phyloP scores from a whole-genome alignment of 176 grass and related monocot species.

The Hordeum marinum region DNA sequence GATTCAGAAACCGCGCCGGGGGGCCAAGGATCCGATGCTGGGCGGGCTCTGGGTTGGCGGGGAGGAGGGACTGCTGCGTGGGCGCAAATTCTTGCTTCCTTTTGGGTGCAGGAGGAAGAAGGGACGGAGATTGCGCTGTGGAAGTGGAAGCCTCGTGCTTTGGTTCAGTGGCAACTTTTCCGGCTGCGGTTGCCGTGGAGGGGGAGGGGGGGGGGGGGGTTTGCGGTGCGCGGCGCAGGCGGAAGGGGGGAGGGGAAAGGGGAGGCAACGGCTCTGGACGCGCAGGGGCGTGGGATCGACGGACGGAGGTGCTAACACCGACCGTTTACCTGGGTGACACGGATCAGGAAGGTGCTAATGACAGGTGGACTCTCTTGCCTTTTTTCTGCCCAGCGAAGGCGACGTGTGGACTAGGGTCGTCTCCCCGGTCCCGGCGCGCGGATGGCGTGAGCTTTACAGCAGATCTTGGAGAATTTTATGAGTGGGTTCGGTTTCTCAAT shows the following conservation, averaged over 20 bases:
- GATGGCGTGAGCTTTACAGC: not conserved
- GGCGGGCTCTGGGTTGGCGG: not conserved
- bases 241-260: not conserved
- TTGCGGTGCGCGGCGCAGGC: not conserved
- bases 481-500: too few species aligned
- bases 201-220: not conserved
- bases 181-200: not conserved
- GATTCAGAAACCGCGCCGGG: not conserved
- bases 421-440: fast-evolving
- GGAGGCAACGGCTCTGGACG: not conserved
- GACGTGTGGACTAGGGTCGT: not conserved
- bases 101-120: not conserved
- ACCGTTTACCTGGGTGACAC: not conserved
- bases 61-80: not conserved
- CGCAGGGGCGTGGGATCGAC: not conserved
- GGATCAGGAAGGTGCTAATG: not conserved
- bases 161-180: not conserved
- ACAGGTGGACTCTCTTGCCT: not conserved
- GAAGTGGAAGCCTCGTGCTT: not conserved
- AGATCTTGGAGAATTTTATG: not conserved
- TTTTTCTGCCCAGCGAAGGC: not conserved
- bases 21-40: constrained; percentile 39
- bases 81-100: constrained; percentile 25
- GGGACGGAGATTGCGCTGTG: not conserved
- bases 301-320: not conserved